These are phyloP conservation scores for Kingdonia uniflora DNA, from an alignment of 164 flowering plant genomes.

Conservation along the genomic window DNA sequence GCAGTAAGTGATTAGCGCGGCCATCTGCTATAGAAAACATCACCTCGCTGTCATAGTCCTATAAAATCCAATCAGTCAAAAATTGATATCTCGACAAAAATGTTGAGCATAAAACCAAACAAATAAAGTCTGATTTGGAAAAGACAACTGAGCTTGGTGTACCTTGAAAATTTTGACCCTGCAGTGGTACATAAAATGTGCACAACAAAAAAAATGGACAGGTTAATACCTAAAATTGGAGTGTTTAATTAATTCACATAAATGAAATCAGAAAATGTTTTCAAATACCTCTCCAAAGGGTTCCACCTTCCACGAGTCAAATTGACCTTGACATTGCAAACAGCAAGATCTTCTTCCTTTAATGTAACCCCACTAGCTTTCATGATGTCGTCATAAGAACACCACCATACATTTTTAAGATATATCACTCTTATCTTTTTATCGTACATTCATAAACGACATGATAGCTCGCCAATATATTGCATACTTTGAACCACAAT, in stretches of 20 bases:
- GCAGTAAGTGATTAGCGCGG: constrained; percentile 53
- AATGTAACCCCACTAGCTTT: constrained; percentile 39
- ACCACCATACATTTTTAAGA: no score
- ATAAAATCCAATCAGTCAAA: constrained; percentile 9
- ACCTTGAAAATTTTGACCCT: constrained; percentile 76
- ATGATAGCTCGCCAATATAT: no score
- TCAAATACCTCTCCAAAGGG: constrained; percentile 76
- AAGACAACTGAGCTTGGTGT: constrained; percentile 10
- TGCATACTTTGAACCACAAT: no score
- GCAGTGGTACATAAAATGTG: constrained; percentile 20
- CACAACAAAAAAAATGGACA: constrained; percentile 6
- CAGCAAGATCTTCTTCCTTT: constrained; percentile 79
- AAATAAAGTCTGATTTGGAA: no score
- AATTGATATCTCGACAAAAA: background rate
- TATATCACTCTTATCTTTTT: no score
- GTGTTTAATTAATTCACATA: background rate
- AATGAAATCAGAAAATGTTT: constrained; percentile 4
- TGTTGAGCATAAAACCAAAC: background rate
- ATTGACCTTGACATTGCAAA: constrained; percentile 80
- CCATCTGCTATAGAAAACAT: constrained; percentile 34
- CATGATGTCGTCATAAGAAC: no score
- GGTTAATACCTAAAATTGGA: constrained; percentile 3
- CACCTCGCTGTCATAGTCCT: constrained; percentile 56
- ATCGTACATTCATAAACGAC: no score
- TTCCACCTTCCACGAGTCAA: constrained; percentile 78